Evolutionary conservation across 2,329 filamentous ascomycete species (phyloP), one percentile per base, ranked within the genome.

Genomic region (Didymella arachidicola): DNA sequence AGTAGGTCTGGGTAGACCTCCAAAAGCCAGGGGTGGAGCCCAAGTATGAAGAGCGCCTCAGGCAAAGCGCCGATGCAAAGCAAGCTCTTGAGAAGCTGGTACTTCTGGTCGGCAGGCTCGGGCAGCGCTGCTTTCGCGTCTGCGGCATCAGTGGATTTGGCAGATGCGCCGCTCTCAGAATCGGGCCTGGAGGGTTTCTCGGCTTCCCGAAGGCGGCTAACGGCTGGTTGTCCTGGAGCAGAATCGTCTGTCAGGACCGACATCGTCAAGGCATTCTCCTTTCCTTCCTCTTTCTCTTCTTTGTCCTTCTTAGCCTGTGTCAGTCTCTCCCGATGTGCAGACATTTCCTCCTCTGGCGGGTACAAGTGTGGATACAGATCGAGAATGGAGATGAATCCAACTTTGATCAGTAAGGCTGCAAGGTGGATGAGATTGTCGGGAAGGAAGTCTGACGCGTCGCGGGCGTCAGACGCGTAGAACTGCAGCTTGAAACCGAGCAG

Each of bases 401-500:
- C 91, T 79, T 99, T 99, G 79, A 99, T 93, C 29, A 99, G 85
- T 32, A 98, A 84, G 1, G 95, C 93, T 0, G 93, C 90, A 18
- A 99, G 85, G 66, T 95, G 96, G 29, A 98, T 92, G 3, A 99
- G 83, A 68, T 99, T 99, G 38, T 95, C 91, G 0, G 95, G 95
- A 2, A 98, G 83, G 2, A 88, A 83, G 70, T 98, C 95, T 1
- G 85, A 81, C 53, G 88, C 84, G 59, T 91, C 87, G 55, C 94
- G 87, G 34, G 90, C 88, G 27, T 88, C 82, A 0, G 92, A 96
- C 39, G 92, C 90, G 73, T 99, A 99, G 77, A 97, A 99, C 14
- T 92, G 91, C 49, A 99, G 85, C 78, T 99, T 99, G 83, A 99
- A 99, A 4, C 95, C 95, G 14, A 99, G 87, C 3, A 99, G 84